These are phyloP conservation scores for Selenicereus undatus DNA, from an alignment of 148 eudicot species.

Conservation along the genomic window DNA sequence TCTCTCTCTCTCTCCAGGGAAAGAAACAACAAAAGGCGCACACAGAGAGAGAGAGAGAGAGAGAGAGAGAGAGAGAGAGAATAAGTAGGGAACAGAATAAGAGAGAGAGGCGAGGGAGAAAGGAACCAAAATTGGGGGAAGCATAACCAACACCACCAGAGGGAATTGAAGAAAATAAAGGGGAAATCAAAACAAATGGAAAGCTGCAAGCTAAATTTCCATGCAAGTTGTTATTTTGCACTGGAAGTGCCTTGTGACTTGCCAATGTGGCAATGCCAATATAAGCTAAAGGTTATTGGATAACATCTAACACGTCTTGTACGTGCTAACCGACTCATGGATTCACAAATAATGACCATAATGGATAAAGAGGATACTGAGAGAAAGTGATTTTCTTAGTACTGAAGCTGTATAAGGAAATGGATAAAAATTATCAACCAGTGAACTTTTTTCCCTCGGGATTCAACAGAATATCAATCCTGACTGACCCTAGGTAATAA, in stretches of 20 bases:
- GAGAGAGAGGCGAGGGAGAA: no score
- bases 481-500: background rate
- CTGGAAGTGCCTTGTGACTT: background rate
- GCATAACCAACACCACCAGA: no score
- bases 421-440: background rate
- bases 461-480: background rate
- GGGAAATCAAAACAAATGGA: background rate
- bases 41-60: no score
- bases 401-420: background rate
- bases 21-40: no score
- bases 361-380: background rate
- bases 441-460: background rate
- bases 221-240: no score
- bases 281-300: background rate
- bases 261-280: background rate
- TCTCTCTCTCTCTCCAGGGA: no score
- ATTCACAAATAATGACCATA: background rate
- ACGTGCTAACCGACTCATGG: background rate
- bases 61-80: no score
- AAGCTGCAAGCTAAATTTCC: no score
- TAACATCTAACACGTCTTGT: no score
- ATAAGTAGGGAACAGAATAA: no score
- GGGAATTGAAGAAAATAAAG: no score
- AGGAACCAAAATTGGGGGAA: no score
- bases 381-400: background rate